Evolutionary conservation across 352 stramenopile species (phyloP).

Genomic region (Phytopythium aichiense): DNA sequence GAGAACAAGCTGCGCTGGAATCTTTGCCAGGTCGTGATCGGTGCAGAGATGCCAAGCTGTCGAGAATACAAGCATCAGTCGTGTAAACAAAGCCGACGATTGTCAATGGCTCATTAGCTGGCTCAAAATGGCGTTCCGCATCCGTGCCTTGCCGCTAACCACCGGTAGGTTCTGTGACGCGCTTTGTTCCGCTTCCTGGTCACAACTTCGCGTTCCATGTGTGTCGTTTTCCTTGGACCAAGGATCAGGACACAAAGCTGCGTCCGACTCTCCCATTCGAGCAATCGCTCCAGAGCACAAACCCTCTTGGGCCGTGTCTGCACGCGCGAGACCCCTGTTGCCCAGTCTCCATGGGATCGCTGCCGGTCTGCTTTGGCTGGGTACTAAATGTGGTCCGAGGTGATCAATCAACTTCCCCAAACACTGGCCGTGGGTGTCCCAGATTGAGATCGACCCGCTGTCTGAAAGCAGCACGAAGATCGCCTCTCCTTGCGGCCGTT

Average conservation of each 20-base stretch:
- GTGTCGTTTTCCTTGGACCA: not conserved
- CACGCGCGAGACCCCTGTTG: not conserved
- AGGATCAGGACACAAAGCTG: not conserved
- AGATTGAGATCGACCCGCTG: conserved; percentile 28
- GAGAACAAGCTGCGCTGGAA: not conserved
- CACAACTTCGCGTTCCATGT: not conserved
- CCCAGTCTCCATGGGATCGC: conserved; percentile 7
- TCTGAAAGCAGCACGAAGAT: conserved; percentile 26
- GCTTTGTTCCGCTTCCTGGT: not conserved
- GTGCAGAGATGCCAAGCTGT: no score
- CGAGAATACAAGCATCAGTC: no score
- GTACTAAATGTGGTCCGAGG: not conserved
- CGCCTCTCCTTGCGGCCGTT: not conserved
- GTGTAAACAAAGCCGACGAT: not conserved
- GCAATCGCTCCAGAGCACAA: not conserved
- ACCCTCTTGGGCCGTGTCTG: not conserved
- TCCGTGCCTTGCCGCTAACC: not conserved
- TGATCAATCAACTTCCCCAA: conserved; percentile 21
- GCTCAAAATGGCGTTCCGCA: not conserved
- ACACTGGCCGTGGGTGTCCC: conserved; percentile 25
- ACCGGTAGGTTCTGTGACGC: no score
- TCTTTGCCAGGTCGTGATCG: no score
- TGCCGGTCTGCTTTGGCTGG: not conserved
- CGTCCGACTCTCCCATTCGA: not conserved
- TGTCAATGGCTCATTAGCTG: not conserved